Evolutionary conservation across 129 eudicot genomes (phyloP), one percentile per base, ranked within the genome.

Genomic region (Lonicera japonica): DNA sequence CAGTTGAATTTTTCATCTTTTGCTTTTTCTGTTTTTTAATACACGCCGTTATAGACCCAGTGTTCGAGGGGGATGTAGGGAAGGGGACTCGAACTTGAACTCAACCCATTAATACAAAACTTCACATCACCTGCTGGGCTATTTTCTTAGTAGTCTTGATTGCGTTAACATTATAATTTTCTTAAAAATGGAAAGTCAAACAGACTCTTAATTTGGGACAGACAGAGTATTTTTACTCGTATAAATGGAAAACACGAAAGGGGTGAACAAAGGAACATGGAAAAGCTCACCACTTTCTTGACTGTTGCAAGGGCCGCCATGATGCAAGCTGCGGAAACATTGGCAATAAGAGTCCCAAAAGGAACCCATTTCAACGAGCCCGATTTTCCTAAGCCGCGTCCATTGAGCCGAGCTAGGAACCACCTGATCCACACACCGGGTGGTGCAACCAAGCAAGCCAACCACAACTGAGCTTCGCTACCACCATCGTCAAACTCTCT

Each of bases 371-470:
- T 85, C 51, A 77, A 25, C 19, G 11, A 21, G 19, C 81, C 79
- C 39, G 47, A 40, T 67, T 24, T 74, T 54, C 96, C 98, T 25
- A 92, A 46, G 3, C 99, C 99, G 36, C 85, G 77, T 29, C 95
- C 99, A 64, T 88, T 94, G 4, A 85, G 40, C 66, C 77, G 80
- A 7, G 99, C 89, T 54, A 94, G 78, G 79, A 64, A 82, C 85
- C 95, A 94, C 60, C 99, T 80, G 11, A 74, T 61, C 99, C 99
- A 94, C 18, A 94, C 99, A 61, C 99, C 99, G 17, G 83, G 52
- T 0, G 99, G 96, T 38, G 91, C 95, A 18, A 94, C 87, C 23
- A 94, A 46, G 77, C 96, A 88, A 25, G 83, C 99, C 48, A 94
- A 69, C 92, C 89, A 85, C 70, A 94, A 77, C 53, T 75, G 75